Evolutionary conservation across 768 basidiomycete species (phyloP), one percentile per base, ranked within the genome.

Genomic region (Russula olivacea): DNA sequence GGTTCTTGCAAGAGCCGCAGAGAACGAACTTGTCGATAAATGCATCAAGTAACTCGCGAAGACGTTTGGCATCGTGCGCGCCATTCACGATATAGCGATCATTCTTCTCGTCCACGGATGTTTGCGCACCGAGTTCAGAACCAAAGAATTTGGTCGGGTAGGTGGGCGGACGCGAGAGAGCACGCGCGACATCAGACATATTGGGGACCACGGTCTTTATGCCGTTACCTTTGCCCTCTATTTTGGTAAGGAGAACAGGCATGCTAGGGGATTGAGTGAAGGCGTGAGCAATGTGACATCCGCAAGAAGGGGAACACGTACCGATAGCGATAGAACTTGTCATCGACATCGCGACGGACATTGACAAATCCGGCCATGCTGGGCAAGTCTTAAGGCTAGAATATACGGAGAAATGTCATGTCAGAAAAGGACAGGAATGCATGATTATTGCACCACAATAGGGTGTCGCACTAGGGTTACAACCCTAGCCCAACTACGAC

Each of bases 91-190:
- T 98, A 79, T 96, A 99, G 52, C 96, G 84, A 69, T 99, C 97
- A 71, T 92, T 92, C 76, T 93, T 94, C 75, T 96, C 93, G 75
- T 98, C 93, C 72, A 92, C 88, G 23, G 94, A 89, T 38, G 94
- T 96, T 76, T 98, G 96, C 38, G 97, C 97, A 66, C 97, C 97
- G 61, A 98, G 88, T 75, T 99, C 97, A 74, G 91, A 94, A 36
- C 97, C 97, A 71, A 99, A 98, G 81, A 95, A 99, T 77, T 99
- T 99, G 76, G 96, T 98, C 66, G 96, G 89, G 74, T 98, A 97
- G 48, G 94, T 84, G 30, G 97, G 90, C 63, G 96, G 96, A 62
- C 97, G 89, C 71, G 88, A 91, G 68, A 99, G 84, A 50, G 97
- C 94, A 67, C 93, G 88, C 53, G 96, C 93, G 68, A 99, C 89